Base-by-base conservation (phyloP, 1,284 basidiomycete genomes). In the Rugosomyces carneus region DNA sequence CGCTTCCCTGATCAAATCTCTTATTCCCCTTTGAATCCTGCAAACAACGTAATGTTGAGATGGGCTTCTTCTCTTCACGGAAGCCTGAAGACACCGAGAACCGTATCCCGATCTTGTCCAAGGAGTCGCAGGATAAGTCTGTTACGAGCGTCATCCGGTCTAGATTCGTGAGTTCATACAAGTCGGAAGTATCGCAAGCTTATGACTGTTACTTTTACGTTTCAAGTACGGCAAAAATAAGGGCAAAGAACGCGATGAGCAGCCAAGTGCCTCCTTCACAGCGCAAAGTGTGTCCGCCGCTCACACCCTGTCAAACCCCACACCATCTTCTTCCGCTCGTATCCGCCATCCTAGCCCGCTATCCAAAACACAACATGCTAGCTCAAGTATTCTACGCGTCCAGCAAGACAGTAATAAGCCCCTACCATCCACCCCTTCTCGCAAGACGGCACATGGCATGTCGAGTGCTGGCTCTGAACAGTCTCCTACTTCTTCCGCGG, bases 111-210 rank as follows among this genome's bases (percentile, higher is more conserved):
- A 55, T 60, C 40, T 51, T 60, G 42, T 48, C 59, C 36, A 49
- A 53, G 15, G 49, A 48, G n/a, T 39, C 45, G 31, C 49, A 58
- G 23, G 71, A 73, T 56, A 68, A 63, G 58, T 70, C 77, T 36
- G 75, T 80, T 55, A 75, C 80, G 42, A 70, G 76, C 51, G 76
- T 81, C 58, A 78, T 87, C 52, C 82, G 84, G 57, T 84, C 84
- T 54, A 73, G 82, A 66, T 83, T 87, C 57, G 84, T 87, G 61
- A 60, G 82, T 77, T 40, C 35, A 44, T 37, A n/a, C 16, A 21
- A 50, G 51, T 53, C 48, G 52, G 52, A 49, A 48, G 52, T 45
- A 42, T 48, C 51, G 50, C 50, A 45, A 45, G 34, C 48, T 52
- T 21, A 44, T 40, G 23, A 43, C 38, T 36, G 36, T 36, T 44